Evolutionary conservation across 768 basidiomycete genomes (phyloP).

Genomic region (Mycena metata): DNA sequence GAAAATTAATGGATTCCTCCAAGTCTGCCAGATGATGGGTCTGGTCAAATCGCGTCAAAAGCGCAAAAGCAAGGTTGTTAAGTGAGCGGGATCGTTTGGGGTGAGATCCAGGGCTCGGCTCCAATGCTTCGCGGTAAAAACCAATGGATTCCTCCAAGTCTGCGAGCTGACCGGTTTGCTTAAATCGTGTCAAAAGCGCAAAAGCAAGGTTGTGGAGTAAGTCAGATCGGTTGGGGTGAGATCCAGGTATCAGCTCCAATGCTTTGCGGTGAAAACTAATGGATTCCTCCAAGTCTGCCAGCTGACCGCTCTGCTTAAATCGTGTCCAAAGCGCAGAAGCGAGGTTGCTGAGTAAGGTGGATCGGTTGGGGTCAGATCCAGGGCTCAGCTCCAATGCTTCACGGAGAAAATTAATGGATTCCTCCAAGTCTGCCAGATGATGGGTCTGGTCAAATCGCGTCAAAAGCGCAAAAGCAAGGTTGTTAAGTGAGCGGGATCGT

Average conservation of each 20-base stretch:
- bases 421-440: too few species aligned
- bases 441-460: conserved; percentile 31
- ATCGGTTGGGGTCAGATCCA: too few species aligned
- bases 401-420: too few species aligned
- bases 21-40: neutral
- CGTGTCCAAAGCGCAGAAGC: conserved; percentile 11
- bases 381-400: too few species aligned
- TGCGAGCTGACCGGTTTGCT: conserved; percentile 22
- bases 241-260: neutral
- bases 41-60: too few species aligned
- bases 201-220: too few species aligned
- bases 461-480: neutral
- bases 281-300: conserved; percentile 15
- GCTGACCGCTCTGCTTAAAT: neutral
- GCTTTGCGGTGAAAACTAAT: conserved; percentile 21
- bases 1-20: too few species aligned
- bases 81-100: conserved; percentile 4
- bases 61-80: conserved; percentile 7
- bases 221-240: conserved; percentile 18
- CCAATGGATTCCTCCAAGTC: conserved; percentile 7
- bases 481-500: conserved; percentile 1
- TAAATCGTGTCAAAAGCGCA: conserved; percentile 26
- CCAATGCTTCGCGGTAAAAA: neutral
- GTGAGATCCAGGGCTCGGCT: conserved; percentile 16
- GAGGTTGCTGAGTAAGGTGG: too few species aligned